Conservation (phyloP, 1,284 basidiomycete species). For the Waitea zeae region DNA sequence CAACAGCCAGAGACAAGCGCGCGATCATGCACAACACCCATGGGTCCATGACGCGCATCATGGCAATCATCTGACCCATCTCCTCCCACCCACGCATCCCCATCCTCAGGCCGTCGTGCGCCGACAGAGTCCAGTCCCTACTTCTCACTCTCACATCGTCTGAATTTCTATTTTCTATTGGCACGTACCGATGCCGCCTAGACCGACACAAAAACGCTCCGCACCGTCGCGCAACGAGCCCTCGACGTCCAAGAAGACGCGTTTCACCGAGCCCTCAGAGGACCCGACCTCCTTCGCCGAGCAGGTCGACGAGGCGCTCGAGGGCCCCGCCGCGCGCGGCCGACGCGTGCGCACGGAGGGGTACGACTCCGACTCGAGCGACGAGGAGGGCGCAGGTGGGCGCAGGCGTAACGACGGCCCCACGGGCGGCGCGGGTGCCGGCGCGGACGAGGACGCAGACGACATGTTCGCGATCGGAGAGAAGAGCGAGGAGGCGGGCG, state of each 20-base stretch:
- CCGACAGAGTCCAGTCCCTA: no score
- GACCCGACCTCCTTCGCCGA: conserved; percentile 60
- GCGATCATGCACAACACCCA: no score
- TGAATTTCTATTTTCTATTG: no score
- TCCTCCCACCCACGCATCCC: no score
- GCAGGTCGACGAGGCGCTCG: conserved; percentile 55
- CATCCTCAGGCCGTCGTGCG: no score
- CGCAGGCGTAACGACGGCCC: conserved; percentile 45
- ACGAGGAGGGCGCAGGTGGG: conserved; percentile 84
- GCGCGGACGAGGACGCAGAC: conserved; percentile 48
- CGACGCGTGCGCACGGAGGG: conserved; percentile 70
- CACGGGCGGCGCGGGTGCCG: no score
- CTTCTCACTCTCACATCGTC: no score
- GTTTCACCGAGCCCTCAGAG: conserved; percentile 62
- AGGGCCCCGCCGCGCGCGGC: conserved; percentile 36
- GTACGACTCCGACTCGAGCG: conserved; percentile 87
- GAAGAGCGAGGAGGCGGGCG: conserved; percentile 21
- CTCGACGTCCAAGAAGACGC: conserved; percentile 44
- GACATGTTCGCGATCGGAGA: conserved; percentile 78
- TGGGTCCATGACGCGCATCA: no score
- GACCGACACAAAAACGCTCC: conserved; percentile 36
- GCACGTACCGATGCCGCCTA: conserved; percentile 38
- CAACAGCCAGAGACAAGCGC: no score
- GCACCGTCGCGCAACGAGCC: conserved; percentile 14
- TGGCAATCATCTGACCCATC: no score